Conservation (phyloP, 2,329 filamentous ascomycete species). For the Grosmannia serpens region DNA sequence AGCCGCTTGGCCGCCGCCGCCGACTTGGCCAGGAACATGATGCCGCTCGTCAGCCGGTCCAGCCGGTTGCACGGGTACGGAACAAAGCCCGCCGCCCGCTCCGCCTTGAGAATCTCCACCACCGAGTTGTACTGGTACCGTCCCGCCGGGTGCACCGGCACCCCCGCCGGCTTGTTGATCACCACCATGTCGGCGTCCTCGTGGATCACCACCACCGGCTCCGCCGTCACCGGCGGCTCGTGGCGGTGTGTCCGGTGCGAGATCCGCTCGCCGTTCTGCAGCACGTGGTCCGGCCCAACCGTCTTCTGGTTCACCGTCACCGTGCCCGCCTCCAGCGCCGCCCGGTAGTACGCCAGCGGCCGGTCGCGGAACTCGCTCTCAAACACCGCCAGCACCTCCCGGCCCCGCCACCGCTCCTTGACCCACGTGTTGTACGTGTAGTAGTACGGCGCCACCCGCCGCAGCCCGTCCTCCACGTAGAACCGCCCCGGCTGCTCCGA, state of each 20-base stretch:
- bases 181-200: slow-evolving; percentile 91
- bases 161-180: slow-evolving; percentile 90
- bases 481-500: slow-evolving; percentile 54
- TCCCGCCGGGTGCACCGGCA: slow-evolving; percentile 90
- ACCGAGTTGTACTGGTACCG: slow-evolving; percentile 94
- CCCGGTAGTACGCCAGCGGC: slow-evolving; percentile 73
- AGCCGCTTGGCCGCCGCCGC: slow-evolving; percentile 67
- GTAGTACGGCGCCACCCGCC: slow-evolving; percentile 76
- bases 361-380: slow-evolving; percentile 85
- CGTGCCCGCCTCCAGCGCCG: slow-evolving; percentile 67
- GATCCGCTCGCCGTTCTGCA: slow-evolving; percentile 84
- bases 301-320: slow-evolving; percentile 70
- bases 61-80: slow-evolving; percentile 78
- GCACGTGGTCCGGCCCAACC: slow-evolving; percentile 54
- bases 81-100: slow-evolving; percentile 45
- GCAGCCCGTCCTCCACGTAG: slow-evolving; percentile 70
- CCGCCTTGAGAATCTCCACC: slow-evolving; percentile 81
- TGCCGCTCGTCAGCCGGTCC: slow-evolving; percentile 83
- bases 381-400: slow-evolving; percentile 77
- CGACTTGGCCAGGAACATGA: slow-evolving; percentile 96
- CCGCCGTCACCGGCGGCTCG: slow-evolving; percentile 80
- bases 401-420: slow-evolving; percentile 85
- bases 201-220: slow-evolving; percentile 71
- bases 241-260: slow-evolving; percentile 92
- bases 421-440: slow-evolving; percentile 92